A percentile compares a stretch with the other conserved stretches of the same genome.
phyloP scores from a whole-genome alignment of 257 asterid genomes.

The Gentiana dahurica region DNA sequence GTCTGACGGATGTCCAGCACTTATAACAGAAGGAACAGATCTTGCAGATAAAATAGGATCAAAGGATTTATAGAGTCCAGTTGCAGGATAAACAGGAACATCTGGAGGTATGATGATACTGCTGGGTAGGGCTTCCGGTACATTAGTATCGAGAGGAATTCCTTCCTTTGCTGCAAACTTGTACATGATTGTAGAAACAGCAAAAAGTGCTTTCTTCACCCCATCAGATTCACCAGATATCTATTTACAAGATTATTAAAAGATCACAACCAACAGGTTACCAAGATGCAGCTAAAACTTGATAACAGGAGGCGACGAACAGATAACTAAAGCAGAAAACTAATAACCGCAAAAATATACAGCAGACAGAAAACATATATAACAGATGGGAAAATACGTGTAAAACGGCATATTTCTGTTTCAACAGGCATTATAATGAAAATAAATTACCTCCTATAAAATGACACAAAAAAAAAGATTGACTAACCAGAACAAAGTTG shows the following conservation, averaged over 20 bases:
- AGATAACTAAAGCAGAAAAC: neutral
- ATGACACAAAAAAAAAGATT: neutral
- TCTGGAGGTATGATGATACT: slow-evolving; percentile 87
- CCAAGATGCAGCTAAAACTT: neutral
- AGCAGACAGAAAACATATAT: slow-evolving; percentile 2
- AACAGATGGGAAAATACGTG: neutral
- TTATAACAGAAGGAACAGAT: slow-evolving; percentile 55
- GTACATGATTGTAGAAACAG: slow-evolving; percentile 89
- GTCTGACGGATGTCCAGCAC: slow-evolving; percentile 50
- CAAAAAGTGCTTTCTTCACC: slow-evolving; percentile 77
- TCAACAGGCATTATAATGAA: slow-evolving; percentile 1
- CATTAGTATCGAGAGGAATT: slow-evolving; percentile 66
- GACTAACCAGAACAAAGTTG: slow-evolving; percentile 84
- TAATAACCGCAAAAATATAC: neutral
- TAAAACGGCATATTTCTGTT: slow-evolving; percentile 1
- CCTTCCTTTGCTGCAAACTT: slow-evolving; percentile 76
- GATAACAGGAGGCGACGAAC: neutral
- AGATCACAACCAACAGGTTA: neutral
- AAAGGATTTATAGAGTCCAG: slow-evolving; percentile 60
- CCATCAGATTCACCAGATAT: slow-evolving; percentile 79
- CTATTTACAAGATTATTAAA: slow-evolving; percentile 25
- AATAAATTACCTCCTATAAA: neutral
- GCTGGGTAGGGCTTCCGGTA: slow-evolving; percentile 68
- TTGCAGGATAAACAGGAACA: slow-evolving; percentile 69
- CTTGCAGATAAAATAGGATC: slow-evolving; percentile 45